Conservation (phyloP, 2,329 filamentous ascomycete genomes). For the Fusarium poae region DNA sequence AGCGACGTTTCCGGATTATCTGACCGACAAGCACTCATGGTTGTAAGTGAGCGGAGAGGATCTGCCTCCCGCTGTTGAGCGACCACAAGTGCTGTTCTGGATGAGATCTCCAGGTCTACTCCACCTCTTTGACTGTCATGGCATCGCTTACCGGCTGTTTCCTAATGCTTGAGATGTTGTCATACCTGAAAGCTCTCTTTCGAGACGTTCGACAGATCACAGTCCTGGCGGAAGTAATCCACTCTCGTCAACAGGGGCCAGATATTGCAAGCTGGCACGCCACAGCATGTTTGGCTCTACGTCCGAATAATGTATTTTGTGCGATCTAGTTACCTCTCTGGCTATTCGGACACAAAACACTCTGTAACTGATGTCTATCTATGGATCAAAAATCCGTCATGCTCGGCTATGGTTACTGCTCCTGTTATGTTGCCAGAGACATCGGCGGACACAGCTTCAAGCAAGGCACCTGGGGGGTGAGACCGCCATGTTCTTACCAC, state of each 20-base stretch:
- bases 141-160: constrained; percentile 37
- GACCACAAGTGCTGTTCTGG: constrained; percentile 38
- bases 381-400: constrained; percentile 32
- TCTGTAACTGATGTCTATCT: constrained; percentile 29
- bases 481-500: constrained; percentile 41
- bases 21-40: constrained; percentile 25
- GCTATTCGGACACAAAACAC: constrained; percentile 23
- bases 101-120: constrained; percentile 41
- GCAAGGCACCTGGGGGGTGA: constrained; percentile 43
- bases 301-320: constrained; percentile 39
- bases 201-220: constrained; percentile 32
- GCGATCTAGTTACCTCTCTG: constrained; percentile 26
- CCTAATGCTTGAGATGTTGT: constrained; percentile 30
- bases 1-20: constrained; percentile 30
- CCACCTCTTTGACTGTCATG: constrained; percentile 31
- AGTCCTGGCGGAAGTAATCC: constrained; percentile 20
- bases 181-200: constrained; percentile 41
- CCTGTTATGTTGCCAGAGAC: constrained; percentile 32
- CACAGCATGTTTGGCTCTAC: constrained; percentile 36
- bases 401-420: constrained; percentile 48
- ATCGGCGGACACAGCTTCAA: constrained; percentile 26
- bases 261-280: constrained; percentile 24
- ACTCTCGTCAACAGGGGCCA: constrained; percentile 44
- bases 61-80: constrained; percentile 42
- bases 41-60: constrained; percentile 37